Evolutionary conservation across 2,329 filamentous ascomycete genomes (phyloP).

Genomic region (Neonectria sp.): DNA sequence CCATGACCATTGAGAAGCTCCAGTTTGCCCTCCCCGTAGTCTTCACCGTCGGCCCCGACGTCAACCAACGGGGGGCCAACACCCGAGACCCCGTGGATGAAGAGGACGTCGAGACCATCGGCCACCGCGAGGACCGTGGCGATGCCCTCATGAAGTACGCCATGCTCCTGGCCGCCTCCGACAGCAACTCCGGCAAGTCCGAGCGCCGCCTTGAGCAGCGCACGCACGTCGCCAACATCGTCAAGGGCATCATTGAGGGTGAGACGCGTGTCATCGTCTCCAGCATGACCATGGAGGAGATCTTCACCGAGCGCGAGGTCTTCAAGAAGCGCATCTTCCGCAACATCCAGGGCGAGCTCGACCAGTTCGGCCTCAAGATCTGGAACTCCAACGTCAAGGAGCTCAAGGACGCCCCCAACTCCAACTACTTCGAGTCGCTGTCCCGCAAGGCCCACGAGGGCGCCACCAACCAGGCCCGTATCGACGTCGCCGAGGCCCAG

Average conservation of each 20-base stretch:
- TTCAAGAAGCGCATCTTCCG: slow-evolving; percentile 83
- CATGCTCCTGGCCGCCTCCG: slow-evolving; percentile 81
- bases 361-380: slow-evolving; percentile 85
- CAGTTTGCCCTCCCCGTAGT: slow-evolving; percentile 87
- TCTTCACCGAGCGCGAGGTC: slow-evolving; percentile 82
- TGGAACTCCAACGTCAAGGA: slow-evolving; percentile 86
- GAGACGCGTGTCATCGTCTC: slow-evolving; percentile 88
- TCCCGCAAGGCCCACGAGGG: slow-evolving; percentile 89
- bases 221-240: slow-evolving; percentile 84
- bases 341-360: slow-evolving; percentile 84
- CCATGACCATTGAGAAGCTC: slow-evolving; percentile 92
- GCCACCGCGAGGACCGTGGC: slow-evolving; percentile 64
- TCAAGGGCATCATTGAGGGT: slow-evolving; percentile 92
- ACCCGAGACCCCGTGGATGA: slow-evolving; percentile 34
- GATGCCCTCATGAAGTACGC: slow-evolving; percentile 86
- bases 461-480: slow-evolving; percentile 82
- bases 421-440: slow-evolving; percentile 87
- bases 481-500: slow-evolving; percentile 77
- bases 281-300: slow-evolving; percentile 94
- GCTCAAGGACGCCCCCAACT: slow-evolving; percentile 84
- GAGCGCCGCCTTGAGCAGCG: slow-evolving; percentile 50
- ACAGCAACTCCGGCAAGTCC: slow-evolving; percentile 53
- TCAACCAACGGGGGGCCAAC: slow-evolving; percentile 71
- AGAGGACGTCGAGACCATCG: slow-evolving; percentile 37
- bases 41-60: slow-evolving; percentile 87